Conservation (phyloP, 768 basidiomycete genomes). For the Collybiopsis luxurians region DNA sequence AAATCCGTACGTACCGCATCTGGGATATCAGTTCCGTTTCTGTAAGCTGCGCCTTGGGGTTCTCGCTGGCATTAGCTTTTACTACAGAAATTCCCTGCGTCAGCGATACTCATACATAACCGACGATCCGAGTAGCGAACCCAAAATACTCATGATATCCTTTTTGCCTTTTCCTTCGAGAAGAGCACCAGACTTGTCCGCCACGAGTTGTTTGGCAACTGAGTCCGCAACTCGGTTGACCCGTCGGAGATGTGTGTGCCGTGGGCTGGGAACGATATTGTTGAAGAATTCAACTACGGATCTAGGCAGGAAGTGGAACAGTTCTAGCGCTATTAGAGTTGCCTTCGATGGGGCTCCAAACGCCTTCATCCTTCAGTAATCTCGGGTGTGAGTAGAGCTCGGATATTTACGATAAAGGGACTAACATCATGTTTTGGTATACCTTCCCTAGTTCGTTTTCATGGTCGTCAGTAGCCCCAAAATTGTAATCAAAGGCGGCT, state of each 20-base stretch:
- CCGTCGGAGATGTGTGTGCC: background rate
- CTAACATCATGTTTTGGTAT: slow-evolving; percentile 34
- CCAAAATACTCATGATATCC: slow-evolving; percentile 35
- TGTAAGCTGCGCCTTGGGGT: slow-evolving; percentile 10
- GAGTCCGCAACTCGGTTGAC: slow-evolving; percentile 1
- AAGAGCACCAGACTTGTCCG: slow-evolving; percentile 1
- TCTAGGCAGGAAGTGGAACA: slow-evolving; percentile 12
- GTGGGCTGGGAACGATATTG: background rate
- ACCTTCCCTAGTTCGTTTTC: slow-evolving; percentile 35
- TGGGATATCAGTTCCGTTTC: slow-evolving; percentile 26
- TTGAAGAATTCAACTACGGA: slow-evolving; percentile 17
- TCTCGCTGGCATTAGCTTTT: slow-evolving; percentile 16
- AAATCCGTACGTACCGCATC: slow-evolving; percentile 19
- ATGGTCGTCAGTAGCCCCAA: slow-evolving; percentile 35
- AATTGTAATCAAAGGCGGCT: slow-evolving; percentile 38
- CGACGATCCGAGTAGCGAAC: slow-evolving; percentile 16
- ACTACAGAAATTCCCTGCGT: slow-evolving; percentile 4
- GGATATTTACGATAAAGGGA: background rate
- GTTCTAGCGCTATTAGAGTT: background rate
- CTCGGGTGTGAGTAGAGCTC: no score
- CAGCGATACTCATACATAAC: background rate
- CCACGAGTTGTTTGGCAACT: slow-evolving; percentile 5
- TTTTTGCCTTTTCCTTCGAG: slow-evolving; percentile 10
- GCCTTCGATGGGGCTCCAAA: slow-evolving; percentile 14
- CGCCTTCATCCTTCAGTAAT: slow-evolving; percentile 17